Conservation (phyloP, 345 rosid genomes). For the Linum usitatissimum region DNA sequence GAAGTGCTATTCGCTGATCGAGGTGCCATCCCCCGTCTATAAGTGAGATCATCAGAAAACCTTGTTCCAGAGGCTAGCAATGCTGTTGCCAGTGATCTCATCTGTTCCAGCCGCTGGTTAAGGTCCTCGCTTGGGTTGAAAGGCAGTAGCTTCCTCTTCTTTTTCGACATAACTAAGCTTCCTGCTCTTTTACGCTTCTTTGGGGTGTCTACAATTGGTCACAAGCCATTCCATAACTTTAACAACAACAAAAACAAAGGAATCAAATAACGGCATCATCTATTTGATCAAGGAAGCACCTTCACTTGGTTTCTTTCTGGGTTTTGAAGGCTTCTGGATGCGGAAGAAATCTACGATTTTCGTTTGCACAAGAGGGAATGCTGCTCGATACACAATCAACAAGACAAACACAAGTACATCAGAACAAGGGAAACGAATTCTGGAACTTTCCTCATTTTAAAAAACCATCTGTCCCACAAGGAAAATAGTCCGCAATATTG, state of each 20-base stretch:
- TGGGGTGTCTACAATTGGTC: slow-evolving; percentile 2
- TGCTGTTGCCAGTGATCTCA: slow-evolving; percentile 24
- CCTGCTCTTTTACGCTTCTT: slow-evolving; percentile 18
- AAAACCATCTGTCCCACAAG: background rate
- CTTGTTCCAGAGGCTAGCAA: slow-evolving; percentile 16
- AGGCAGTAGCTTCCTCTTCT: slow-evolving; percentile 18
- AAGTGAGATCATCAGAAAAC: slow-evolving; percentile 19
- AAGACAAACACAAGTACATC: background rate
- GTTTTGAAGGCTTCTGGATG: slow-evolving; percentile 14
- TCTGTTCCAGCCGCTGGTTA: slow-evolving; percentile 15
- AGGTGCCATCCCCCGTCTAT: slow-evolving; percentile 17
- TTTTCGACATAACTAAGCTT: slow-evolving; percentile 16
- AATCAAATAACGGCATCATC: background rate
- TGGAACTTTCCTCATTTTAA: background rate
- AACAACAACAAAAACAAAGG: background rate
- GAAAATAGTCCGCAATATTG: background rate
- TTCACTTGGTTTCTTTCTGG: slow-evolving; percentile 5
- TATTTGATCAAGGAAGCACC: background rate
- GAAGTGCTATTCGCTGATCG: slow-evolving; percentile 16
- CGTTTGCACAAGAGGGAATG: slow-evolving; percentile 25
- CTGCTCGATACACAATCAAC: slow-evolving; percentile 10
- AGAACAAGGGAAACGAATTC: background rate
- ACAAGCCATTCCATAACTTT: background rate
- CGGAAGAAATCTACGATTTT: slow-evolving; percentile 25
- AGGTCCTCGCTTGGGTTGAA: slow-evolving; percentile 21